Evolutionary conservation across 345 rosid genomes (phyloP).

Genomic region (Salix dunnii): DNA sequence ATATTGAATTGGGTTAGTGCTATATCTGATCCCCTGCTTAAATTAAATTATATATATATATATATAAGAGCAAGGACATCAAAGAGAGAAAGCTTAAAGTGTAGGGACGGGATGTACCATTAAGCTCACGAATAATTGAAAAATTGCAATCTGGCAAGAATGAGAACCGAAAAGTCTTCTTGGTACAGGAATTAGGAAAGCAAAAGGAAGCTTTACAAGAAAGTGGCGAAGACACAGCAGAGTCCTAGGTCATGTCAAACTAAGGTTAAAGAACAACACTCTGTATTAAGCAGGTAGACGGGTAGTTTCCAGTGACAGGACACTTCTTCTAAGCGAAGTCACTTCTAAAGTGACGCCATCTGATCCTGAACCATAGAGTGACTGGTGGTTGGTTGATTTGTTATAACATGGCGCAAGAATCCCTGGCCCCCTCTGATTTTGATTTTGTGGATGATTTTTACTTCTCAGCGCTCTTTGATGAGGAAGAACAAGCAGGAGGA

Average conservation of each 20-base stretch:
- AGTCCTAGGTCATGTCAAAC: background rate
- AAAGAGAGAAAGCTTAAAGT: background rate
- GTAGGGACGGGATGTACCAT: background rate
- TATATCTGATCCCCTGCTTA: background rate
- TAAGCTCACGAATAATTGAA: no score
- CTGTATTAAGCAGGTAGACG: background rate
- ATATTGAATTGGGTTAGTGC: background rate
- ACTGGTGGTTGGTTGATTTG: background rate
- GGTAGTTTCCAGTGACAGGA: background rate
- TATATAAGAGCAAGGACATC: background rate
- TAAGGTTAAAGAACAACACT: background rate
- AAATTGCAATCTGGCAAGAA: no score
- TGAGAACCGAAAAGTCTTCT: no score
- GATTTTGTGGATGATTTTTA: constrained; percentile 37
- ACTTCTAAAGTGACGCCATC: background rate
- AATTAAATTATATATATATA: no score
- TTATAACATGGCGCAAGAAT: background rate
- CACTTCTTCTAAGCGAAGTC: background rate
- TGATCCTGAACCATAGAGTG: background rate
- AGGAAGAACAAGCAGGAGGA: constrained; percentile 16
- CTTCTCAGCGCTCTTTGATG: constrained; percentile 31
- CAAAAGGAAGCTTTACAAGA: background rate
- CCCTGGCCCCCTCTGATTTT: background rate
- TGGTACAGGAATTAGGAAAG: background rate
- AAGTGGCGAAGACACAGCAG: background rate